Percentiles rank a stretch among this genome's conserved stretches.
phyloP scores from a whole-genome alignment of 75 land plant genomes.

The Cunninghamia lanceolata region DNA sequence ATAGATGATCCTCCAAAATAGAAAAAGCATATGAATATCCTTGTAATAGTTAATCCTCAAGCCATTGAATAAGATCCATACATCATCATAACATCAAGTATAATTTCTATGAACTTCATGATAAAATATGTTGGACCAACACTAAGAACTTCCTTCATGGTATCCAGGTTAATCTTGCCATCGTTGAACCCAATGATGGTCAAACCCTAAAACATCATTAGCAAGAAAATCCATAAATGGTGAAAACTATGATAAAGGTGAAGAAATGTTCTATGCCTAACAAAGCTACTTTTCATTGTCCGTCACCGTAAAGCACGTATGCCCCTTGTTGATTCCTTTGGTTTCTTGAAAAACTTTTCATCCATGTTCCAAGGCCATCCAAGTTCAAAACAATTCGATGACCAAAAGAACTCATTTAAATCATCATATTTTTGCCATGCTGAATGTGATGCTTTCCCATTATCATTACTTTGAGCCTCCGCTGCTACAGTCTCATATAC shows the following conservation, averaged over 20 bases:
- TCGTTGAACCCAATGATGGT: conserved; percentile 74
- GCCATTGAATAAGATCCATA: conserved; percentile 84
- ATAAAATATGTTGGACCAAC: conserved; percentile 85
- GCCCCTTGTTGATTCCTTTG: too few species aligned
- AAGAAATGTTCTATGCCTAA: conserved; percentile 86
- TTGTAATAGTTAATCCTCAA: conserved; percentile 61
- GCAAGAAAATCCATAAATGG: conserved; percentile 91
- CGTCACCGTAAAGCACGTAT: neutral
- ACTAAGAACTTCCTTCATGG: conserved; percentile 74
- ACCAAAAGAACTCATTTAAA: too few species aligned
- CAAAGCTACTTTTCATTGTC: conserved; percentile 70
- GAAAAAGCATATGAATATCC: conserved; percentile 69
- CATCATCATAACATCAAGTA: conserved; percentile 79
- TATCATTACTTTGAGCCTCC: too few species aligned
- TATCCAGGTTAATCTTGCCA: conserved; percentile 38
- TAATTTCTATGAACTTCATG: conserved; percentile 84
- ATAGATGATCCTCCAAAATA: conserved; percentile 65
- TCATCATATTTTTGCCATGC: too few species aligned
- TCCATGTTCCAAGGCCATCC: too few species aligned
- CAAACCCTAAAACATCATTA: conserved; percentile 90
- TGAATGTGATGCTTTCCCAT: too few species aligned
- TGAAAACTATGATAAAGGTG: conserved; percentile 93
- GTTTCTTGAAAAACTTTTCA: too few species aligned
- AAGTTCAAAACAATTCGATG: too few species aligned
- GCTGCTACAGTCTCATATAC: too few species aligned